Evolutionary conservation across 805 yeast genomes (phyloP).

Genomic region (Myxozyma nipponensis): DNA sequence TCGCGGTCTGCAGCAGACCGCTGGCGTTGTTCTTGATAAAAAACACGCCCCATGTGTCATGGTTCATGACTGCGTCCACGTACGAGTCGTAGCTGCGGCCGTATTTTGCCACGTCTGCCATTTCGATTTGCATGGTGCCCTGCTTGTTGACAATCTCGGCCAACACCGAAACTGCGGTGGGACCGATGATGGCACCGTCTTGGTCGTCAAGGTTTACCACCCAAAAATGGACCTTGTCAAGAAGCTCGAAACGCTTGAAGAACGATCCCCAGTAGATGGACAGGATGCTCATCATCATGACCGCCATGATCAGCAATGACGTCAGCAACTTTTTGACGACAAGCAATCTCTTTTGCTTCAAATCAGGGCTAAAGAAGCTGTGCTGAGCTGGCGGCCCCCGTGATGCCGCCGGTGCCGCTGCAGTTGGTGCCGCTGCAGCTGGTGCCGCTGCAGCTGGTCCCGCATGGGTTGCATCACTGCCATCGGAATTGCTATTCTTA

Average conservation of each 20-base stretch:
- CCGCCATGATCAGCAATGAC: conserved; percentile 11
- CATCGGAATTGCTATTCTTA: too few relatives aligned
- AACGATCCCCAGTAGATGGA: conserved; percentile 52
- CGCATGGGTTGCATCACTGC: too few relatives aligned
- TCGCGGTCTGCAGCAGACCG: conserved; percentile 40
- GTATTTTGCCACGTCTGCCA: conserved; percentile 37
- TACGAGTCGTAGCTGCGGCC: conserved; percentile 41
- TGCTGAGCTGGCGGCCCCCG: conserved; percentile 21
- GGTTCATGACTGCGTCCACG: conserved; percentile 43
- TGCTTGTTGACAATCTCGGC: conserved; percentile 32
- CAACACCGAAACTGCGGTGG: conserved; percentile 32
- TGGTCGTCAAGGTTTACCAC: conserved; percentile 41
- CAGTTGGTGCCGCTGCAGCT: too few relatives aligned
- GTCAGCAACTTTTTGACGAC: conserved; percentile 1
- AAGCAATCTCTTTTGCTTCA: conserved; percentile 2
- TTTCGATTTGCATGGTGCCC: conserved; percentile 23
- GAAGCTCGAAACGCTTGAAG: conserved; percentile 36
- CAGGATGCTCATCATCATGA: conserved; percentile 34
- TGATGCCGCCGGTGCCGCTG: too few relatives aligned
- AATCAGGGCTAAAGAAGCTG: conserved; percentile 11
- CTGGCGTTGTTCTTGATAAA: conserved; percentile 52
- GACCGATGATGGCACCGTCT: conserved; percentile 36
- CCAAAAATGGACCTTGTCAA: conserved; percentile 36
- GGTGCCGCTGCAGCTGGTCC: too few relatives aligned
- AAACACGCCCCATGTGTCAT: conserved; percentile 61